phyloP scores from a whole-genome alignment of 108 stramenopile species.

The Fistulifera solaris region DNA sequence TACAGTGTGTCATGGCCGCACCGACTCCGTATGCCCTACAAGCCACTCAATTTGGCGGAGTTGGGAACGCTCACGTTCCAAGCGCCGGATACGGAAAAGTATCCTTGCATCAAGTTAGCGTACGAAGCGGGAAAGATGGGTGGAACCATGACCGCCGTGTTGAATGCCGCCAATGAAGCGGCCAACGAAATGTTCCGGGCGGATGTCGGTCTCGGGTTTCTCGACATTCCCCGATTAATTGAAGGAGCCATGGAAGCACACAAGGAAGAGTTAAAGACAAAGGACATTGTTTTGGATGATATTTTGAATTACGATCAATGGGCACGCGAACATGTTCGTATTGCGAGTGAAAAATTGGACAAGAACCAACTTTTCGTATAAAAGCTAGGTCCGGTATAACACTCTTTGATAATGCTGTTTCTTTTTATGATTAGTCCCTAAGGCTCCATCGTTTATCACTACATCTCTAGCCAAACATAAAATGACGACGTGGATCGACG shows the following conservation, averaged over 20 bases:
- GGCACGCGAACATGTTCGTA: conserved; percentile 74
- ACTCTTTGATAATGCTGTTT: no score
- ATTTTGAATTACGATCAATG: conserved; percentile 87
- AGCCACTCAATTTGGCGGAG: conserved; percentile 77
- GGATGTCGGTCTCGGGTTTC: conserved; percentile 80
- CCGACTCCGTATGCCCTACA: conserved; percentile 88
- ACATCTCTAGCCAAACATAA: no score
- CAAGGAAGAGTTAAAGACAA: conserved; percentile 78
- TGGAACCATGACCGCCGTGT: conserved; percentile 94
- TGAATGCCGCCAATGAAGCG: conserved; percentile 95
- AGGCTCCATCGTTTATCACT: no score
- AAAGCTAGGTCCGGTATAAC: no score
- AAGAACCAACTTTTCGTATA: conserved; percentile 3
- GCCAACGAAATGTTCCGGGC: conserved; percentile 93
- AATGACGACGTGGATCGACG: no score
- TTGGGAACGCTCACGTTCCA: conserved; percentile 74
- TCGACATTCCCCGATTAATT: conserved; percentile 88
- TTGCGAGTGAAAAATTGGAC: conserved; percentile 38
- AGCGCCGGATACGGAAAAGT: conserved; percentile 86
- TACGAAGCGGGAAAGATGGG: conserved; percentile 88
- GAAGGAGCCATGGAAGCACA: conserved; percentile 92
- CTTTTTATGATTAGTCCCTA: no score
- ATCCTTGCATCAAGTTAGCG: conserved; percentile 89
- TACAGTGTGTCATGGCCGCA: conserved; percentile 96
- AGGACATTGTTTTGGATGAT: conserved; percentile 82